A percentile compares a stretch with the other conserved stretches of the same genome.
These are phyloP conservation scores for Candida xyloterini DNA, from an alignment of 805 yeast genomes.

Conservation along the genomic window DNA sequence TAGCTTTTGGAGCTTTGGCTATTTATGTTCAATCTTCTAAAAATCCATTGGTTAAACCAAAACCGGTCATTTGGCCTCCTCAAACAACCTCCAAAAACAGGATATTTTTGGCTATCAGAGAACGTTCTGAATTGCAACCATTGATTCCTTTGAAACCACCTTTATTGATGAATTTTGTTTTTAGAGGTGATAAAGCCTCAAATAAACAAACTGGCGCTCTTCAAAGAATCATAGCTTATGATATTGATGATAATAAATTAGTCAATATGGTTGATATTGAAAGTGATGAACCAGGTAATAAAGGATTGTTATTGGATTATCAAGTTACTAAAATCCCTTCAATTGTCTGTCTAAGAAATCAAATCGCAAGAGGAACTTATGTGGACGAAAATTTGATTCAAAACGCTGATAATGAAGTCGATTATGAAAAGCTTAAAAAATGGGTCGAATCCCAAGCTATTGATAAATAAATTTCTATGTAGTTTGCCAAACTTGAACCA, in stretches of 20 bases:
- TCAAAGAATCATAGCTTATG: constrained; percentile 47
- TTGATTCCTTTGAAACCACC: constrained; percentile 55
- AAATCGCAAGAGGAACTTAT: constrained; percentile 49
- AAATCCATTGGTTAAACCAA: constrained; percentile 30
- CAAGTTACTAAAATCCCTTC: constrained; percentile 56
- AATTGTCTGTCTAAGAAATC: constrained; percentile 63
- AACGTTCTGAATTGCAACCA: constrained; percentile 57
- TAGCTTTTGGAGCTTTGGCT: constrained; percentile 26
- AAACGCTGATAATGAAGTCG: constrained; percentile 35
- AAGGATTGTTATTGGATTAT: constrained; percentile 56
- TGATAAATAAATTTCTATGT: constrained; percentile 16
- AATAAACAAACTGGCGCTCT: constrained; percentile 62
- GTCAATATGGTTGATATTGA: constrained; percentile 71
- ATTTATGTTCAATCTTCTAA: constrained; percentile 27
- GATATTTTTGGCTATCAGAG: constrained; percentile 51
- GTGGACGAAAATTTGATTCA: constrained; percentile 29
- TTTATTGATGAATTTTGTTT: constrained; percentile 67
- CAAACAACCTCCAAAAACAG: constrained; percentile 32
- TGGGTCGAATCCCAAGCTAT: constrained; percentile 45
- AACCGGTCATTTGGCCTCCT: constrained; percentile 38
- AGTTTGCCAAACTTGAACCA: constrained; percentile 69
- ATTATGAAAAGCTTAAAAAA: constrained; percentile 40
- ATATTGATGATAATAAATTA: constrained; percentile 38
- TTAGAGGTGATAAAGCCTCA: constrained; percentile 59
- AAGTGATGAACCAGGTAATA: constrained; percentile 62